Evolutionary conservation across 345 rosid species (phyloP).

Genomic region (Gossypium rotundifolium): DNA sequence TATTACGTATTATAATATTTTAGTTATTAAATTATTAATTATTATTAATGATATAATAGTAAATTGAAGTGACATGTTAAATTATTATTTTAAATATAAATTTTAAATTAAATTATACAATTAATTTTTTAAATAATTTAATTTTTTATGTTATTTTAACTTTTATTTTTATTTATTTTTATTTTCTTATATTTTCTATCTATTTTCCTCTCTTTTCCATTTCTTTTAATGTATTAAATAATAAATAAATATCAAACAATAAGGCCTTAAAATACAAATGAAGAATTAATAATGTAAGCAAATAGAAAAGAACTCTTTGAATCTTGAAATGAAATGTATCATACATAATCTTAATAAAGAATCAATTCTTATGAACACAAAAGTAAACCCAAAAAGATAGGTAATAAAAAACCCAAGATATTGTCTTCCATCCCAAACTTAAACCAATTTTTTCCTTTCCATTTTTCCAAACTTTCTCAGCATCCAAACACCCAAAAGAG

Average conservation of each 20-base stretch:
- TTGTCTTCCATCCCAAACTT: not conserved
- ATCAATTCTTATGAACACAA: not conserved
- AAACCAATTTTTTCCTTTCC: not conserved
- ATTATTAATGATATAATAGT: fast-evolving
- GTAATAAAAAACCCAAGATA: not conserved
- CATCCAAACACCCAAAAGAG: not conserved
- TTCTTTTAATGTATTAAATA: no score
- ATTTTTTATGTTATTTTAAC: no score
- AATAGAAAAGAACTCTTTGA: not conserved
- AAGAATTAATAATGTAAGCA: not conserved
- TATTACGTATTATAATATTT: fast-evolving
- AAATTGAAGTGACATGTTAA: fast-evolving
- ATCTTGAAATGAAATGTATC: not conserved
- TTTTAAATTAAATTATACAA: no score
- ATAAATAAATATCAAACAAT: not conserved
- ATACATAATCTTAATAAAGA: not conserved
- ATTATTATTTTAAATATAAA: no score
- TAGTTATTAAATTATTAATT: fast-evolving
- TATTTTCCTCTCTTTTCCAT: no score
- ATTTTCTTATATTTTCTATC: no score
- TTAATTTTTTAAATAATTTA: no score
- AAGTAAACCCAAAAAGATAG: not conserved
- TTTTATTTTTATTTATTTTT: no score
- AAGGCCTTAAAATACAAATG: not conserved
- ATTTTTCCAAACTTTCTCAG: not conserved